Percentiles rank a stretch among this genome's conserved stretches.
These are phyloP conservation scores for Echria macrotheca DNA, from an alignment of 495 filamentous ascomycete genomes.

Conservation along the genomic window DNA sequence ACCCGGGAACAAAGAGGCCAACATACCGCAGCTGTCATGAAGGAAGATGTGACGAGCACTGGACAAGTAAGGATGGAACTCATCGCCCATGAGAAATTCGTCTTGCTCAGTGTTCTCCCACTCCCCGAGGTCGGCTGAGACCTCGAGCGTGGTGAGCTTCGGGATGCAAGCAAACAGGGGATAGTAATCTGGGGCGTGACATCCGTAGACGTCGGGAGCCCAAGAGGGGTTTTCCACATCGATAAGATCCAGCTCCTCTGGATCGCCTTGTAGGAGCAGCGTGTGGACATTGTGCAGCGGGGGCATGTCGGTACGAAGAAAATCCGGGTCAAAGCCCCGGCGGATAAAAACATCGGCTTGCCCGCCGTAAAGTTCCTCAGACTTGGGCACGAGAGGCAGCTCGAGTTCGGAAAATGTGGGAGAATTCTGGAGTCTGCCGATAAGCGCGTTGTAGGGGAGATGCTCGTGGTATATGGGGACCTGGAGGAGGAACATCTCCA, in stretches of 20 bases:
- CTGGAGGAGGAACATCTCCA: slow-evolving; percentile 27
- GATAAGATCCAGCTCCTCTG: slow-evolving; percentile 19
- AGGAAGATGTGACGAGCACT: slow-evolving; percentile 32
- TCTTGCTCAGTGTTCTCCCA: no score
- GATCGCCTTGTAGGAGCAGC: slow-evolving; percentile 23
- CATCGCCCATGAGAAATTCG: no score
- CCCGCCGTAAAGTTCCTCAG: no score
- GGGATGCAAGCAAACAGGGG: slow-evolving; percentile 17
- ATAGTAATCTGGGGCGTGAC: slow-evolving; percentile 16
- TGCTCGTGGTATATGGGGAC: slow-evolving; percentile 26
- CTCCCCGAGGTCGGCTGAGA: slow-evolving; percentile 25
- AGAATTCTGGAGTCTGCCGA: neutral
- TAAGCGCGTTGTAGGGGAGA: slow-evolving; percentile 18
- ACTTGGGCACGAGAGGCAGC: no score
- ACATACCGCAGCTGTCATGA: slow-evolving; percentile 24
- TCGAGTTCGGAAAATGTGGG: no score
- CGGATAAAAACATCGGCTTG: no score
- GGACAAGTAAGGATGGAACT: no score
- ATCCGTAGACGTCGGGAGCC: slow-evolving; percentile 19
- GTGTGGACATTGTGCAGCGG: slow-evolving; percentile 15
- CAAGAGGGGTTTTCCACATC: slow-evolving; percentile 22
- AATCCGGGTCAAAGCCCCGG: slow-evolving; percentile 10
- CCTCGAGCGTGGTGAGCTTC: slow-evolving; percentile 25
- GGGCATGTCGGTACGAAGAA: neutral
- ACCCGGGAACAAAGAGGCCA: no score